Conservation (phyloP, 129 eudicot genomes). For the Glebionis coronaria region DNA sequence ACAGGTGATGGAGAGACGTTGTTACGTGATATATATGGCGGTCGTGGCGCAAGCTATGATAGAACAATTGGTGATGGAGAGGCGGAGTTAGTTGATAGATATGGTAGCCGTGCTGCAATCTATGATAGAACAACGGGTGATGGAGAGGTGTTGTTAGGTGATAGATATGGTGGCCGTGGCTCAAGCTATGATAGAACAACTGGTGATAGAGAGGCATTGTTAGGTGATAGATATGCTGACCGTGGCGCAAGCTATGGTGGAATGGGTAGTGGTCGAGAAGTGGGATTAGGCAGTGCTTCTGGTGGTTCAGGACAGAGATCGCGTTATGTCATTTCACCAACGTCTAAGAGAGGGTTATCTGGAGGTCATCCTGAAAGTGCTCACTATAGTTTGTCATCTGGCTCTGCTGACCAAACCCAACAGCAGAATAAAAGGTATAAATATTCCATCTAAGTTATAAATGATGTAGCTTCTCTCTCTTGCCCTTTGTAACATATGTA, state of each 20-base stretch:
- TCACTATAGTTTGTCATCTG: conserved; percentile 43
- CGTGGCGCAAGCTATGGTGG: background rate
- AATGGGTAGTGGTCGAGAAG: conserved; percentile 8
- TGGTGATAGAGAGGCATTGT: background rate
- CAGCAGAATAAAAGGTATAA: conserved; percentile 36
- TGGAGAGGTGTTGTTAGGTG: conserved; percentile 12
- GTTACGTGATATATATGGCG: background rate
- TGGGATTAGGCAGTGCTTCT: conserved; percentile 24
- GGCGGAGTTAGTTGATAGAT: background rate
- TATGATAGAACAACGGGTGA: background rate
- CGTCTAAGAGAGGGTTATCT: conserved; percentile 32
- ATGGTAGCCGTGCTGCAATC: background rate
- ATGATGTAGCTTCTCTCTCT: conserved; percentile 39
- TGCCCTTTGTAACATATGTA: background rate
- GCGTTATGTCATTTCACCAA: background rate
- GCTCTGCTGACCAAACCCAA: conserved; percentile 43
- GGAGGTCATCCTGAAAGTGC: conserved; percentile 29
- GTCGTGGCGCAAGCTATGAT: conserved; percentile 35
- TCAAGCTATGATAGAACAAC: conserved; percentile 35
- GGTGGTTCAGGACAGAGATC: conserved; percentile 33
- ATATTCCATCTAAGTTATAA: conserved; percentile 18
- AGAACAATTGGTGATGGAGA: conserved; percentile 20
- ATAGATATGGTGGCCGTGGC: conserved; percentile 19
- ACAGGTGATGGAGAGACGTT: no score
- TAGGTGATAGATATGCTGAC: background rate